A percentile compares a stretch with the other conserved stretches of the same genome.
phyloP scores from a whole-genome alignment of 2,329 filamentous ascomycete species.

The Hirsutella thompsonii region DNA sequence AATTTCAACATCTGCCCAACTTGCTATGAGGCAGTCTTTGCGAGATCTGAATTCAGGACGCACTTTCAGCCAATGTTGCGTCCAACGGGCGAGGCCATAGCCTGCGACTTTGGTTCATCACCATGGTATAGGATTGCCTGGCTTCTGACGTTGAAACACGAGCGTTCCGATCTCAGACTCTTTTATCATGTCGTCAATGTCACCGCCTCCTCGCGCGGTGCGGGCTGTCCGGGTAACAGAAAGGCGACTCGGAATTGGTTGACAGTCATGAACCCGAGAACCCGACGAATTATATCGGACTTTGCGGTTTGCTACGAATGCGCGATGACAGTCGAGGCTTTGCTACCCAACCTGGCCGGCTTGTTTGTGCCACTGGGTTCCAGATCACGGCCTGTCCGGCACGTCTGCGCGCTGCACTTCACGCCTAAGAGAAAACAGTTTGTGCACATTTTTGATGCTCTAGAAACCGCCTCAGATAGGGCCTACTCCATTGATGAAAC shows the following conservation, averaged over 20 bases:
- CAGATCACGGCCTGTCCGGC: constrained; percentile 29
- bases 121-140: constrained; percentile 80
- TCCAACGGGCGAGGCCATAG: constrained; percentile 41
- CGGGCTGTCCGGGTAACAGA: constrained; percentile 43
- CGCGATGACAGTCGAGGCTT: constrained; percentile 53
- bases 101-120: constrained; percentile 66
- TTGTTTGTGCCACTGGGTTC: constrained; percentile 45
- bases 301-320: constrained; percentile 70
- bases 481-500: constrained; percentile 29
- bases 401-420: constrained; percentile 58
- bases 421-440: constrained; percentile 38
- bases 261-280: constrained; percentile 56
- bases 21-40: constrained; percentile 62
- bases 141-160: constrained; percentile 63
- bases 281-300: constrained; percentile 47
- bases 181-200: constrained; percentile 58
- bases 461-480: constrained; percentile 43
- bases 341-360: constrained; percentile 61
- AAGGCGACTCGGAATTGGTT: constrained; percentile 57
- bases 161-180: constrained; percentile 51
- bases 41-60: constrained; percentile 51
- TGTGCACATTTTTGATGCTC: constrained; percentile 43
- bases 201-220: constrained; percentile 29
- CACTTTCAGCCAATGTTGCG: constrained; percentile 49
- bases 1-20: constrained; percentile 72